These are phyloP conservation scores for Scutellaria minor DNA, from an alignment of 257 asterid genomes.

Conservation along the genomic window DNA sequence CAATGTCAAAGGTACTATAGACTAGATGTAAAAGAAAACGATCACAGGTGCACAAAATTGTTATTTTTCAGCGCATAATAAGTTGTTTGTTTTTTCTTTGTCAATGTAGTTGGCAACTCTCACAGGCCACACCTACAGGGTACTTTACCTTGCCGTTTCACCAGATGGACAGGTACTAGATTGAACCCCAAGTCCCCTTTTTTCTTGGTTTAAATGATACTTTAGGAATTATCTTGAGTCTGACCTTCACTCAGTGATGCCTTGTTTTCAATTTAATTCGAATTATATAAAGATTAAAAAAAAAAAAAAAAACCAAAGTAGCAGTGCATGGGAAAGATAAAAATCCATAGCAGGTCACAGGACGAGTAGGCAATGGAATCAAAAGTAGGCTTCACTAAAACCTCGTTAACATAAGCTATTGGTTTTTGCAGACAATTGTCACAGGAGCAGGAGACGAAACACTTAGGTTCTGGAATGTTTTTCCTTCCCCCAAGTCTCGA, in stretches of 20 bases:
- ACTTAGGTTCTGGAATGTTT: slow-evolving; percentile 92
- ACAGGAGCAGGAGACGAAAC: slow-evolving; percentile 99
- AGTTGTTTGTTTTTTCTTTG: slow-evolving; percentile 8
- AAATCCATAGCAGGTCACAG: too few relatives aligned
- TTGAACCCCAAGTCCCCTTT: not conserved
- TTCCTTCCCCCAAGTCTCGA: slow-evolving; percentile 89
- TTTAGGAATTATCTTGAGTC: too few relatives aligned
- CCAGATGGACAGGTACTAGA: slow-evolving; percentile 92
- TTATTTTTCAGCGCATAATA: not conserved
- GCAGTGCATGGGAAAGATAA: too few relatives aligned
- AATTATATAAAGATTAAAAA: too few relatives aligned
- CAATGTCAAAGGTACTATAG: slow-evolving; percentile 80
- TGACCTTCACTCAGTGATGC: too few relatives aligned
- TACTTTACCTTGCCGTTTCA: slow-evolving; percentile 89
- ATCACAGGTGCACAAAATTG: not conserved
- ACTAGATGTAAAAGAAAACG: not conserved
- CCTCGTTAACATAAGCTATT: not conserved
- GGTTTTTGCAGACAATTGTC: slow-evolving; percentile 73
- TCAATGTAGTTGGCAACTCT: slow-evolving; percentile 83
- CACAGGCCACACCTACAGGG: slow-evolving; percentile 87
- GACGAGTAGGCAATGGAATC: too few relatives aligned
- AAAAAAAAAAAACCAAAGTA: too few relatives aligned
- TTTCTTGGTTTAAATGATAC: not conserved
- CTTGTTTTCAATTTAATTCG: too few relatives aligned
- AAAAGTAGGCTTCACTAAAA: too few relatives aligned